Evolutionary conservation across 2,329 filamentous ascomycete species (phyloP).

Genomic region (Penicillium crustosum): DNA sequence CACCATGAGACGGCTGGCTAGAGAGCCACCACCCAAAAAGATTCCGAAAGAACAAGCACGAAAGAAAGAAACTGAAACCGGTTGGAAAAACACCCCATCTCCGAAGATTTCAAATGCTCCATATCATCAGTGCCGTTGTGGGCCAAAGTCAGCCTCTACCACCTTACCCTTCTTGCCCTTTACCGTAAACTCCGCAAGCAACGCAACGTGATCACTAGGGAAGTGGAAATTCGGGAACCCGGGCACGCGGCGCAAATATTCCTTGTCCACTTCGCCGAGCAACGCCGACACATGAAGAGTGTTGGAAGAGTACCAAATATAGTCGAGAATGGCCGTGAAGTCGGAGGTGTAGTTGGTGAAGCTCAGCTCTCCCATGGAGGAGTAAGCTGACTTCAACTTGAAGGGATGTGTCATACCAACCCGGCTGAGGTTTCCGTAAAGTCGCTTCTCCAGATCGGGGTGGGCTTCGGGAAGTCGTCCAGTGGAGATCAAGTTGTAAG

Average conservation of each 20-base stretch:
- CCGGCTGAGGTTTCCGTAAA: slow-evolving; percentile 90
- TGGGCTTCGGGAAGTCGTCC: slow-evolving; percentile 78
- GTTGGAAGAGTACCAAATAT: slow-evolving; percentile 97
- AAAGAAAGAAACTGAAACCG: slow-evolving; percentile 32
- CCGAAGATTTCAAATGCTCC: slow-evolving; percentile 40
- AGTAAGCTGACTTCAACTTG: slow-evolving; percentile 86
- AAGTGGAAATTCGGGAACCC: slow-evolving; percentile 95
- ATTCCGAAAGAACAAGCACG: slow-evolving; percentile 41
- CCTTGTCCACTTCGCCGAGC: slow-evolving; percentile 80
- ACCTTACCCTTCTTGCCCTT: slow-evolving; percentile 81
- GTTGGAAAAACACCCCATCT: slow-evolving; percentile 41
- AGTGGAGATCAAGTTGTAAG: slow-evolving; percentile 84
- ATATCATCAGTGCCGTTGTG: slow-evolving; percentile 43
- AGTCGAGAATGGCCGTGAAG: slow-evolving; percentile 92
- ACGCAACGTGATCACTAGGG: slow-evolving; percentile 86
- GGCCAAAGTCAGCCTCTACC: slow-evolving; percentile 63
- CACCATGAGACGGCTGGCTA: slow-evolving; percentile 30
- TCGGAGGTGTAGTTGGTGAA: slow-evolving; percentile 97
- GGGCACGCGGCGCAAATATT: slow-evolving; percentile 81
- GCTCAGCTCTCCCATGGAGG: slow-evolving; percentile 76
- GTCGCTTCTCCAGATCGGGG: slow-evolving; percentile 72
- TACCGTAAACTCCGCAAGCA: slow-evolving; percentile 85
- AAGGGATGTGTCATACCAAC: slow-evolving; percentile 95
- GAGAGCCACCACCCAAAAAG: slow-evolving; percentile 33
- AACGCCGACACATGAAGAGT: slow-evolving; percentile 79